Evolutionary conservation across 2,329 filamentous ascomycete species (phyloP), one percentile per base, ranked within the genome.

Genomic region (Eurotiales sp.): DNA sequence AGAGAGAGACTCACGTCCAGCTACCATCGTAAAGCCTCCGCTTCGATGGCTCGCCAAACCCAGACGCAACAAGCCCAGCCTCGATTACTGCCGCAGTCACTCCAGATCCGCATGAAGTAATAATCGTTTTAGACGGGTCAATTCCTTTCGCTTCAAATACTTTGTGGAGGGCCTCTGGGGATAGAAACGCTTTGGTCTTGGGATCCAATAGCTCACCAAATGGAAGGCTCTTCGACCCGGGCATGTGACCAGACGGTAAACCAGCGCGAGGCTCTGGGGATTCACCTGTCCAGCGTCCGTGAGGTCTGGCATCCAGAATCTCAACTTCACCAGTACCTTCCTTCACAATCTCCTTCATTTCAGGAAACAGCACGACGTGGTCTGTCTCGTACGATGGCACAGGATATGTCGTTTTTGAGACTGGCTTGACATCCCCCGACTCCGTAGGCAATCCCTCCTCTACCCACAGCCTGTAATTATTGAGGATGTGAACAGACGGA

Each of bases 381-480:
- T 72, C 73, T 41, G 74, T 71, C 51, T 83, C 76, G 69, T 75
- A 88, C 71, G 67, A 87, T 74, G 74, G 71, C 5, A 73, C 65
- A 3, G 72, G 64, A 55, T 80, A 80, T 42, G 69, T 69, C 27
- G 70, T 72, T 52, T 65, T 66, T 51, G 75, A 71, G 17, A 66
- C 58, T 3, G 68, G 64, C 2, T 60, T 58, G 12, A 65, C 58
- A 47, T 71, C 66, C 1, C 92, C 91, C n/a, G 83, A 84, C 73
- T 96, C 90, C 0, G 85, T 87, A 0, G 90, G 88, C 58, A 85
- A 81, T 1, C 88, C 90, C 64, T 95, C 79, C 29, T 92, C 87
- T 1, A 92, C 85, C 90, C 91, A 99, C n/a, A 88, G 72, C 68
- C 86, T 88, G 74, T 96, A 99, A 74, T 99, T 99, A 75, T 99